Evolutionary conservation across 1,284 basidiomycete species (phyloP).

Genomic region (Puccinia novopanici): DNA sequence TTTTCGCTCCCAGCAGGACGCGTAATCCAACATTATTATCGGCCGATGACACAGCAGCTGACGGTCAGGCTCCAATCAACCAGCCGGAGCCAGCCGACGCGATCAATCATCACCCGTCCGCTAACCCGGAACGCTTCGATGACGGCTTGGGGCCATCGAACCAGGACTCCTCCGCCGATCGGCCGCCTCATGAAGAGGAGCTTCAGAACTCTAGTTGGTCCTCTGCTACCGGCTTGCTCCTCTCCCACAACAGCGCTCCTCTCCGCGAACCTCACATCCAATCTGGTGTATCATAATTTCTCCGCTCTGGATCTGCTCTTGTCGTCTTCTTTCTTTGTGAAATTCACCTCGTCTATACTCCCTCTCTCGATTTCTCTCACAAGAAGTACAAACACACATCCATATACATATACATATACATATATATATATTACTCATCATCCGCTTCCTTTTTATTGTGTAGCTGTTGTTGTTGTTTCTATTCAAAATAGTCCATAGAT

Average conservation of each 20-base stretch:
- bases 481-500: too few species aligned
- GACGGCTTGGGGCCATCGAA: background rate
- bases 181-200: background rate
- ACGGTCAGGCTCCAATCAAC: background rate
- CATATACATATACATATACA: background rate
- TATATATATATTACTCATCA: background rate
- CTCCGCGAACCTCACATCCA: background rate
- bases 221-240: background rate
- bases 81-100: background rate
- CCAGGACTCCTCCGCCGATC: background rate
- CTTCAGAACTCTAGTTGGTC: background rate
- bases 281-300: background rate
- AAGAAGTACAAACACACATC: background rate
- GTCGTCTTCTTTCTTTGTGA: background rate
- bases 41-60: background rate
- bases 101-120: background rate
- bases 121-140: background rate
- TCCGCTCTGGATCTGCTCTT: background rate
- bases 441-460: background rate
- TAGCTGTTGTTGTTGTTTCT: background rate
- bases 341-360: background rate
- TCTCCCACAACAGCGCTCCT: background rate
- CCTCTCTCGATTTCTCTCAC: background rate
- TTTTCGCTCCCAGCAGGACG: background rate
- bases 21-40: background rate